Conservation (phyloP, 2,329 filamentous ascomycete species). For the Leptographium radiaticola region DNA sequence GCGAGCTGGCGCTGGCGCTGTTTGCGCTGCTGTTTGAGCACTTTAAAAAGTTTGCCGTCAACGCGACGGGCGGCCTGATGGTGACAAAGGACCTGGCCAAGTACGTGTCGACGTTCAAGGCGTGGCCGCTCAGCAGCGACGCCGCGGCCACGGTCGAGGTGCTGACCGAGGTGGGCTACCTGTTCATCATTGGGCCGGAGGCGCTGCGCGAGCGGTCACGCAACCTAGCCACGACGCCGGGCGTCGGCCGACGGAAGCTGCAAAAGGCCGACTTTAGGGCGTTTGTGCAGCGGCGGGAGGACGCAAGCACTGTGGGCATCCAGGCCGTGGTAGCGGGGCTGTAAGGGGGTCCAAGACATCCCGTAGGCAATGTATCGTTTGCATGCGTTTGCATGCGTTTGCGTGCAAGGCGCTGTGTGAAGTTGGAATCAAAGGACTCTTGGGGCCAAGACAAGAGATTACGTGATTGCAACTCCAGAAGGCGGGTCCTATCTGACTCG, state of each 20-base stretch:
- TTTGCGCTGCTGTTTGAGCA: constrained; percentile 76
- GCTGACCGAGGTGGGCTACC: constrained; percentile 80
- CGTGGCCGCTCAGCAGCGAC: constrained; percentile 63
- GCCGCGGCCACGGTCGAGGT: constrained; percentile 64
- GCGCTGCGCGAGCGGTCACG: constrained; percentile 59
- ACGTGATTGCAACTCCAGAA: not conserved
- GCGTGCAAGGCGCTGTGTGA: too few species aligned
- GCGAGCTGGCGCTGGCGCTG: constrained; percentile 70
- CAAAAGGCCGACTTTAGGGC: constrained; percentile 62
- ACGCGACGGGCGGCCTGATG: constrained; percentile 85
- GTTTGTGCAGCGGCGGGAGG: constrained; percentile 76
- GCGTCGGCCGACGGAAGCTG: constrained; percentile 39
- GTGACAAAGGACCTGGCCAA: constrained; percentile 92
- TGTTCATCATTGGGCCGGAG: constrained; percentile 86
- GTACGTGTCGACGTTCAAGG: constrained; percentile 75
- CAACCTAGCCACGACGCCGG: constrained; percentile 31
- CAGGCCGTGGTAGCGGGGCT: constrained; percentile 14
- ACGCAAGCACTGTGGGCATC: constrained; percentile 51
- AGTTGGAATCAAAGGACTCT: too few species aligned
- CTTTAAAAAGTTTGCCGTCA: constrained; percentile 88
- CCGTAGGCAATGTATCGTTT: too few species aligned
- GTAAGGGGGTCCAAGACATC: constrained; percentile 5
- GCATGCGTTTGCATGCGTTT: too few species aligned
- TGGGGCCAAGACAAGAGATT: not conserved
- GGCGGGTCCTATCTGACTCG: too few species aligned